Percentiles rank a stretch among this genome's conserved stretches.
Conservation (phyloP, 305 asterid genomes). For the Plantago coronopus region DNA sequence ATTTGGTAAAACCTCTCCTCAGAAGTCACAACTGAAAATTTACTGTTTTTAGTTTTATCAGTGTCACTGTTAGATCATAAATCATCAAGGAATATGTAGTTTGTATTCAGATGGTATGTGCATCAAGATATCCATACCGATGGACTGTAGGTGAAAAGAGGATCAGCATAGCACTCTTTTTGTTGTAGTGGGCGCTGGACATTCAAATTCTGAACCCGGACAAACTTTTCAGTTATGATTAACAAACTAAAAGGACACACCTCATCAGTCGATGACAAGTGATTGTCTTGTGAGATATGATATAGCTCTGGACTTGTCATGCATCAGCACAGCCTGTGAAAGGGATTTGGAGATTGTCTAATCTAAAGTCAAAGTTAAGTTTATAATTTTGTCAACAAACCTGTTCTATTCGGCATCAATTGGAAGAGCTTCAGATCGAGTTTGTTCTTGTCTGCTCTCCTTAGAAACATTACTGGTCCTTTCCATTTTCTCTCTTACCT, state of each 20-base stretch:
- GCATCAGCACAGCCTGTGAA: not conserved
- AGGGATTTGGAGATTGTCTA: not conserved
- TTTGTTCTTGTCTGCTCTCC: not conserved
- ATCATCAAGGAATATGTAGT: not conserved
- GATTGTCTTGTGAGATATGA: not conserved
- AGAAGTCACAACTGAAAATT: too few relatives aligned
- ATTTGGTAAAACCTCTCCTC: too few relatives aligned
- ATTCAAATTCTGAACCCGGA: not conserved
- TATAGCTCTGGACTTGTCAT: not conserved
- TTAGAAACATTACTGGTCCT: too few relatives aligned
- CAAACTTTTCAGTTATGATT: not conserved
- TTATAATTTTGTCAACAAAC: not conserved
- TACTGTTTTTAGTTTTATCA: not conserved
- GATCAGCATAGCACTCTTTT: not conserved
- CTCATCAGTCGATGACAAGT: not conserved
- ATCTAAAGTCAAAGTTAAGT: not conserved
- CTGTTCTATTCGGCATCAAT: not conserved
- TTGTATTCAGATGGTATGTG: not conserved
- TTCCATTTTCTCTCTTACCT: too few relatives aligned
- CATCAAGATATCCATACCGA: not conserved
- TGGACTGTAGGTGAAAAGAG: not conserved
- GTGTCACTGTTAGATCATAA: not conserved
- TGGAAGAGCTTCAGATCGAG: conserved; percentile 9
- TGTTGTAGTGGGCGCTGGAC: not conserved
- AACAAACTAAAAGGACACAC: not conserved